Base-by-base conservation (phyloP, 352 stramenopile species). In the Globisporangium camurandrum region DNA sequence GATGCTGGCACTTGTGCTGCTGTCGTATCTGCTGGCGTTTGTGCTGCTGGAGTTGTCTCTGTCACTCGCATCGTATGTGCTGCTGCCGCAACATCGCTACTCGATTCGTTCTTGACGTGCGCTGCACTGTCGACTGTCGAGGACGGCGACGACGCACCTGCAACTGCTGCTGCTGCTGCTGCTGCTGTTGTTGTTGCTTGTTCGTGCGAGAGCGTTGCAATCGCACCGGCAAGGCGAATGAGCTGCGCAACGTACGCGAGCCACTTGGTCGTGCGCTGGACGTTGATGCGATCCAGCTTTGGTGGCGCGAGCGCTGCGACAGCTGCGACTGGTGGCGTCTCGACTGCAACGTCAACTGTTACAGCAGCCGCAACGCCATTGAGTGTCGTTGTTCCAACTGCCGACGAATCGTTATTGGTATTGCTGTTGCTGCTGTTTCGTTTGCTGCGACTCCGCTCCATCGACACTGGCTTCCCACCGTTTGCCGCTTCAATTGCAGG, bases 241-340 rank as follows among this genome's bases (percentile, higher is more conserved):
- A 92, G 82, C 49, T 87, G 61, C 8, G 56, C 67, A 1, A 89
- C 65, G 34, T 67, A 86, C 30, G 66, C 64, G 20, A 92, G 57
- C 80, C 77, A 92, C 31, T 66, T 77, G 16, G 70, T 80, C 34
- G 80, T 92, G 19, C 78, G 71, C 45, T 84, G 75, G 12, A 89
- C 77, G 43, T 89, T 86, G 39, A 92, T 79, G 30, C 74, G 68
- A 36, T 92, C 80, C 77, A 92, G 83, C 48, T 89, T 92, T 0
- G 64, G 75, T 0, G 80, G 75, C 1, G 51, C 63, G 28, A 88
- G 46, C 8, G 51, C 51, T 19, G 62, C 43, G 26, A 53, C 42
- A 2, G 69, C 46, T 11, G 62, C 57, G 1, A 59, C 60, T 24
- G 36, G 44, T 10, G 16, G 31, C 20, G 47, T 17, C n/a, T n/a